Conservation (phyloP, 106 monocot species). For the Acorus calamus region DNA sequence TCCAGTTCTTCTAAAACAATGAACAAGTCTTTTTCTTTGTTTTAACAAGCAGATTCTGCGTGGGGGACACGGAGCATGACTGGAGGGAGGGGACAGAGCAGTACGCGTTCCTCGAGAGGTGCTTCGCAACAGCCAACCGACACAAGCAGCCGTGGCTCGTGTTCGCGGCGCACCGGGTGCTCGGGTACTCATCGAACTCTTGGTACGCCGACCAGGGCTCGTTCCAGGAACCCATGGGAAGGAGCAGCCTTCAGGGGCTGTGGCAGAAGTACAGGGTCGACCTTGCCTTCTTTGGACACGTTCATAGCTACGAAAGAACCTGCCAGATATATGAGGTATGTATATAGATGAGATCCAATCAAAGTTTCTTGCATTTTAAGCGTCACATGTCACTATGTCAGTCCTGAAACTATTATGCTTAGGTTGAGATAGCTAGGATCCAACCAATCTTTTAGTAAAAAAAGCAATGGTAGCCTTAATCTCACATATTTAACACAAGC, state of each 20-base stretch:
- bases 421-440: too few relatives aligned
- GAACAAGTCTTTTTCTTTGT: not conserved
- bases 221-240: slow-evolving; percentile 13
- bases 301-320: slow-evolving; percentile 10
- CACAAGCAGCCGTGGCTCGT: slow-evolving; percentile 12
- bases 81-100: slow-evolving; percentile 15
- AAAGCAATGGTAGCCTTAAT: too few relatives aligned
- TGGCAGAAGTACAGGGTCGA: slow-evolving; percentile 21
- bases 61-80: slow-evolving; percentile 12
- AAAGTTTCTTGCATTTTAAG: too few relatives aligned
- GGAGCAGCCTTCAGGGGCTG: slow-evolving; percentile 7
- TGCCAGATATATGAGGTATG: slow-evolving; percentile 3
- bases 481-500: too few relatives aligned
- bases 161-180: slow-evolving; percentile 10
- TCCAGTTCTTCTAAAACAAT: not conserved
- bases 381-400: too few relatives aligned
- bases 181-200: slow-evolving; percentile 8
- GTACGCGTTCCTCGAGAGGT: slow-evolving; percentile 7
- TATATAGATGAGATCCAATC: too few relatives aligned
- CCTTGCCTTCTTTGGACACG: slow-evolving; percentile 11
- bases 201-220: slow-evolving; percentile 8
- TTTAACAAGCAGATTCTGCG: slow-evolving; percentile 3
- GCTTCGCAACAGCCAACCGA: slow-evolving; percentile 3
- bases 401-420: too few relatives aligned
- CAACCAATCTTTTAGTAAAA: too few relatives aligned